Evolutionary conservation across 2,329 filamentous ascomycete genomes (phyloP).

Genomic region (Aspergillus chevalieri): DNA sequence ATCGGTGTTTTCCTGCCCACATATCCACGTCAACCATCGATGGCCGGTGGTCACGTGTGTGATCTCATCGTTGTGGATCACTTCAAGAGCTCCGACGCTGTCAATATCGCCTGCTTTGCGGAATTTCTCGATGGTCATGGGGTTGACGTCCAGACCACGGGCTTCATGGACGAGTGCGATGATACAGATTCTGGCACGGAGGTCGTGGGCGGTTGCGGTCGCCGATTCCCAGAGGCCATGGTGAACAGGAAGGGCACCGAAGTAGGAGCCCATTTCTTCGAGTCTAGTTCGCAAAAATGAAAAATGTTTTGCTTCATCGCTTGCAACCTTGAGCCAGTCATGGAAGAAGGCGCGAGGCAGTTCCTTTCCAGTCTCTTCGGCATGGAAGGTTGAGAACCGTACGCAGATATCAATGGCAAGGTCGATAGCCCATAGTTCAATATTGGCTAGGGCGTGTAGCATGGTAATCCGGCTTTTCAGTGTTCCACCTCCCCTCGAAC

Average conservation of each 20-base stretch:
- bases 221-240: slow-evolving; percentile 44
- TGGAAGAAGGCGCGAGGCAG: slow-evolving; percentile 43
- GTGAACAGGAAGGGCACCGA: slow-evolving; percentile 42
- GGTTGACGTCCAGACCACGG: slow-evolving; percentile 43
- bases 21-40: slow-evolving; percentile 45
- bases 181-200: slow-evolving; percentile 42
- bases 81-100: slow-evolving; percentile 37
- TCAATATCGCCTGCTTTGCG: slow-evolving; percentile 36
- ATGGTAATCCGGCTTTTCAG: slow-evolving; percentile 42
- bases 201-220: slow-evolving; percentile 37
- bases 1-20: slow-evolving; percentile 40
- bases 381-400: slow-evolving; percentile 41
- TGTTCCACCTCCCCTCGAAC: slow-evolving; percentile 37
- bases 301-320: slow-evolving; percentile 45
- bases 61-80: slow-evolving; percentile 46
- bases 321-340: slow-evolving; percentile 46
- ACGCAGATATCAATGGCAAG: slow-evolving; percentile 45
- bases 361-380: slow-evolving; percentile 19
- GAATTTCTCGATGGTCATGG: slow-evolving; percentile 45
- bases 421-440: slow-evolving; percentile 46
- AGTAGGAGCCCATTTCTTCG: slow-evolving; percentile 41
- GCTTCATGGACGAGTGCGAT: slow-evolving; percentile 46
- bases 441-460: slow-evolving; percentile 45
- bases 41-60: slow-evolving; percentile 46
- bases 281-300: slow-evolving; percentile 41